Percentiles rank a stretch among this genome's conserved stretches.
These are phyloP conservation scores for Mytilinidion resinicola DNA, from an alignment of 495 filamentous ascomycete genomes.

Conservation along the genomic window DNA sequence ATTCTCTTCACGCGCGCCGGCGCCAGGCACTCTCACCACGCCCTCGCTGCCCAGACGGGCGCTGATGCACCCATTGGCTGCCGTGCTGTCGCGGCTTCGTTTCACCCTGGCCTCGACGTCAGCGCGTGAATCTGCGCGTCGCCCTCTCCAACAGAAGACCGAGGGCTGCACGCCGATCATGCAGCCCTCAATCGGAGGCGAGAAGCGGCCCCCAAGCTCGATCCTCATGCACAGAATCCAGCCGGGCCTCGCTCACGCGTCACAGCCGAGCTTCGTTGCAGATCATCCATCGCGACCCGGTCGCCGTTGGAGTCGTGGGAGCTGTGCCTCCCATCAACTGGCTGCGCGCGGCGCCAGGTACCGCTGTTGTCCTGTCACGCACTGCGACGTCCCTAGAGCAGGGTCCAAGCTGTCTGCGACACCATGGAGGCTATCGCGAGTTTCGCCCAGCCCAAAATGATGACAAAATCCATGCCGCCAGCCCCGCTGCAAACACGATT, in stretches of 20 bases:
- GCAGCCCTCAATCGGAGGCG: slow-evolving; percentile 10
- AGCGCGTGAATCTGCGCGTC: slow-evolving; percentile 4
- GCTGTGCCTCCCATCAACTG: background rate
- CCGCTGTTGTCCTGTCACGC: background rate
- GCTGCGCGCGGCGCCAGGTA: background rate
- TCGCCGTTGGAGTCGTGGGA: background rate
- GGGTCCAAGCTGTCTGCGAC: background rate
- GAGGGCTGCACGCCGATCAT: slow-evolving; percentile 1
- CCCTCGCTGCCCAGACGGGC: background rate
- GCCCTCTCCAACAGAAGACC: background rate
- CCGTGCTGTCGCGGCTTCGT: slow-evolving; percentile 20
- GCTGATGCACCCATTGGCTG: background rate
- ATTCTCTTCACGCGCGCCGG: slow-evolving; percentile 11
- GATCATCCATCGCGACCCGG: slow-evolving; percentile 15
- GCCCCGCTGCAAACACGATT: background rate
- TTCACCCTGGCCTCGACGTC: slow-evolving; percentile 13
- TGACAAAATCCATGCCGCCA: background rate
- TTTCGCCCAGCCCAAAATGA: background rate
- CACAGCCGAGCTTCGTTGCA: slow-evolving; percentile 17
- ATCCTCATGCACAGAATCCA: slow-evolving; percentile 24
- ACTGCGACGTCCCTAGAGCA: background rate
- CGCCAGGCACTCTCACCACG: background rate
- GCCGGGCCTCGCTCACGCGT: slow-evolving; percentile 6
- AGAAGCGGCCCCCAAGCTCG: slow-evolving; percentile 14
- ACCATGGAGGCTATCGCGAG: background rate